Evolutionary conservation across 257 asterid species (phyloP).

Genomic region (Salvia splendens): DNA sequence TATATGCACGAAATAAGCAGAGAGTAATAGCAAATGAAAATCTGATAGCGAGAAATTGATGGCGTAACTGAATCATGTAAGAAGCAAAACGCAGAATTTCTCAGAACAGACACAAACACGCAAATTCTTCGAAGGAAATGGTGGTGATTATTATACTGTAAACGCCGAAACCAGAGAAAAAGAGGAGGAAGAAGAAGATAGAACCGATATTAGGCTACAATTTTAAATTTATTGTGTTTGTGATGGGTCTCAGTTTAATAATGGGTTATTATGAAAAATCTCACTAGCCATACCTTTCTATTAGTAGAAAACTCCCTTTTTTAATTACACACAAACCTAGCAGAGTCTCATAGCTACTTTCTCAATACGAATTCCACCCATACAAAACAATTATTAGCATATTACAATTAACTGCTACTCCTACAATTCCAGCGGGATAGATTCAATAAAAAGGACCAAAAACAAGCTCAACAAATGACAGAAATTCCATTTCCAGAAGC

Average conservation of each 20-base stretch:
- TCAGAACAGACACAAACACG: background rate
- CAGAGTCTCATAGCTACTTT: background rate
- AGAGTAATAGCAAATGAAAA: too few relatives aligned
- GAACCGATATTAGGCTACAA: too few relatives aligned
- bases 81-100: too few relatives aligned
- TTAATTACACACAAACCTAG: background rate
- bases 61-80: slow-evolving; percentile 5
- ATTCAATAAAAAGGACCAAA: too few relatives aligned
- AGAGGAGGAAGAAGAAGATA: too few relatives aligned
- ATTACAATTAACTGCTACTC: background rate
- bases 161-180: too few relatives aligned
- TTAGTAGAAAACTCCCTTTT: background rate
- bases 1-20: background rate
- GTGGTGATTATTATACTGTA: too few relatives aligned
- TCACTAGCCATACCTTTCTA: background rate
- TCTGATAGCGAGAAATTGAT: background rate
- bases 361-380: slow-evolving; percentile 1
- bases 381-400: background rate
- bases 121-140: background rate
- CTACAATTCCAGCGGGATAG: background rate
- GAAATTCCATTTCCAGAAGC: too few relatives aligned
- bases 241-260: too few relatives aligned
- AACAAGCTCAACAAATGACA: too few relatives aligned
- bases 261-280: background rate
- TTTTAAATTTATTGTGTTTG: too few relatives aligned